Evolutionary conservation across 2,329 filamentous ascomycete species (phyloP).

Genomic region (Pestalotiopsis fici): DNA sequence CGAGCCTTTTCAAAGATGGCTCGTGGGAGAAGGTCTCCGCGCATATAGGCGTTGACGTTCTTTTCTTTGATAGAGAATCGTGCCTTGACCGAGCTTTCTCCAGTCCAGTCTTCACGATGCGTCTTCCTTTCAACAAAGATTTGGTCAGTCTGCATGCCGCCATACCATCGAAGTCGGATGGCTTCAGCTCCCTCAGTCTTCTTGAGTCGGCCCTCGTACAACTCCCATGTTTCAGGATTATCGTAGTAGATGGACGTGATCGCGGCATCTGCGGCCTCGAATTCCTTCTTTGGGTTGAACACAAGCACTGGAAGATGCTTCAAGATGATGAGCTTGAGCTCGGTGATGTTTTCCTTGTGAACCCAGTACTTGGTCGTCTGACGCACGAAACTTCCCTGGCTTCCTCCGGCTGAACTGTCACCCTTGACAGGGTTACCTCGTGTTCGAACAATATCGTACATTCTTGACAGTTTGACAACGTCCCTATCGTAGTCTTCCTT

Average conservation of each 20-base stretch:
- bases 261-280: conserved; percentile 84
- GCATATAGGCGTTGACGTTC: conserved; percentile 89
- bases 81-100: conserved; percentile 98
- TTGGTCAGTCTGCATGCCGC: conserved; percentile 90
- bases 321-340: conserved; percentile 94
- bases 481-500: conserved; percentile 98
- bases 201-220: conserved; percentile 92
- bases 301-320: conserved; percentile 97
- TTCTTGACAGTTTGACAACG: conserved; percentile 88
- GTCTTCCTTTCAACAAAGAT: conserved; percentile 98
- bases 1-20: conserved; percentile 96
- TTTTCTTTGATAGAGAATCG: conserved; percentile 96
- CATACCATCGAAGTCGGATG: conserved; percentile 95
- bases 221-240: conserved; percentile 89
- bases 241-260: conserved; percentile 99
- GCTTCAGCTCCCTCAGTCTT: conserved; percentile 98
- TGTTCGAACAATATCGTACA: conserved; percentile 93
- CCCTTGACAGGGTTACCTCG: conserved; percentile 90
- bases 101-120: conserved; percentile 98
- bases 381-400: conserved; percentile 92
- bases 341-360: conserved; percentile 96
- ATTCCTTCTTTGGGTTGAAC: conserved; percentile 97
- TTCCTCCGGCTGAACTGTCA: conserved; percentile 86
- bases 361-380: conserved; percentile 99
- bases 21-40: conserved; percentile 79